A percentile compares a stretch with the other conserved stretches of the same genome.
Evolutionary conservation across 2,329 filamentous ascomycete species (phyloP).

Genomic region (Aspergillus sp.): DNA sequence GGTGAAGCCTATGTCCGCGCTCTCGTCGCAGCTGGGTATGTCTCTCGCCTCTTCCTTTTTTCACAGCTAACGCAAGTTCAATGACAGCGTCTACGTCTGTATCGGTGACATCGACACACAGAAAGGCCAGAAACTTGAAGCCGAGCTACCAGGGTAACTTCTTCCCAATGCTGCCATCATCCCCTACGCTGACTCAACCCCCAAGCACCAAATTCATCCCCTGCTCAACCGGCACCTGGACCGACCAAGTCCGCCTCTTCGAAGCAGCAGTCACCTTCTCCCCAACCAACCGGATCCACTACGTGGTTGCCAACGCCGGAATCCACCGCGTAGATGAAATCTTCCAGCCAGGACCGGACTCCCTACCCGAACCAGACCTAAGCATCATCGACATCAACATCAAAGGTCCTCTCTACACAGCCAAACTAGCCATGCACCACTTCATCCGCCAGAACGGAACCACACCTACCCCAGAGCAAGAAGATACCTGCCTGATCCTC

Average conservation of each 20-base stretch:
- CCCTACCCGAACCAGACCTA: slow-evolving; percentile 34
- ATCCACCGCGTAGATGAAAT: slow-evolving; percentile 33
- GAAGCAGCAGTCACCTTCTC: slow-evolving; percentile 28
- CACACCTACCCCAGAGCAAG: slow-evolving; percentile 20
- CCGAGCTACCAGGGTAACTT: slow-evolving; percentile 23
- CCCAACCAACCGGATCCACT: slow-evolving; percentile 29
- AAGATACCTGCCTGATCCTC: slow-evolving; percentile 36
- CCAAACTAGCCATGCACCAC: slow-evolving; percentile 48
- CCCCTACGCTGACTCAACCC: neutral
- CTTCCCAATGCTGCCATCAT: neutral
- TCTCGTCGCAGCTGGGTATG: slow-evolving; percentile 2
- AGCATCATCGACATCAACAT: slow-evolving; percentile 45
- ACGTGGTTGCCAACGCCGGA: slow-evolving; percentile 39
- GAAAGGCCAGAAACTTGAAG: slow-evolving; percentile 24
- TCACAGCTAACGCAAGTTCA: neutral
- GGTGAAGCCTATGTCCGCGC: slow-evolving; percentile 10
- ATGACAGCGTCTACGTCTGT: slow-evolving; percentile 11
- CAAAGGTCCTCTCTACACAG: slow-evolving; percentile 48
- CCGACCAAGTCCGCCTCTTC: slow-evolving; percentile 35
- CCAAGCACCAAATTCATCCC: slow-evolving; percentile 30
- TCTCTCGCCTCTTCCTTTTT: no score
- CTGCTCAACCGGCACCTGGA: slow-evolving; percentile 35
- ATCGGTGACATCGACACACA: slow-evolving; percentile 25
- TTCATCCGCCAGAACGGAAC: slow-evolving; percentile 37
- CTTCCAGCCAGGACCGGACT: slow-evolving; percentile 22